phyloP scores from a whole-genome alignment of 2,329 filamentous ascomycete genomes.

The Macrophomina pseudophaseolina region DNA sequence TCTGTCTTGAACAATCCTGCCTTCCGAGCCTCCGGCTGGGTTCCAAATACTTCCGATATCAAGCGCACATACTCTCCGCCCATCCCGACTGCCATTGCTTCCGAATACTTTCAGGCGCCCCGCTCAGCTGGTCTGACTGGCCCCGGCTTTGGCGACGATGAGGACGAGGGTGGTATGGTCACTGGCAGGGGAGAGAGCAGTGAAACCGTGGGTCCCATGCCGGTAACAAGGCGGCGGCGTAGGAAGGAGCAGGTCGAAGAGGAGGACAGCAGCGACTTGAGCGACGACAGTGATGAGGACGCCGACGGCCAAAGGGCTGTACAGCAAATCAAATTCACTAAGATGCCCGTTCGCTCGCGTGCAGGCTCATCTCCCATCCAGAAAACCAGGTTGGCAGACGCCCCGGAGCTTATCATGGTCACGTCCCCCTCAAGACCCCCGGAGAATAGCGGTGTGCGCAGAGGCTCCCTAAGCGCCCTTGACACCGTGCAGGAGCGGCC shows the following conservation, averaged over 20 bases:
- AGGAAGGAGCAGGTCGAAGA: constrained; percentile 78
- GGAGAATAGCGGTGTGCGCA: constrained; percentile 52
- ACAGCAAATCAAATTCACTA: constrained; percentile 93
- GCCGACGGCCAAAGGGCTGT: constrained; percentile 65
- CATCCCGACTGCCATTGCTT: constrained; percentile 80
- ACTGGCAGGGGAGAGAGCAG: constrained; percentile 67
- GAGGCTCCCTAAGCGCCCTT: constrained; percentile 73
- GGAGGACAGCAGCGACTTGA: constrained; percentile 83
- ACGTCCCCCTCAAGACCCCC: constrained; percentile 60
- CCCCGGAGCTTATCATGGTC: constrained; percentile 61
- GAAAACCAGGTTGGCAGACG: constrained; percentile 57
- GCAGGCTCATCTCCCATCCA: constrained; percentile 88
- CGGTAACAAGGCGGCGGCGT: constrained; percentile 68
- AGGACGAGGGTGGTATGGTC: constrained; percentile 73
- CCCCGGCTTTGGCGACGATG: constrained; percentile 68
- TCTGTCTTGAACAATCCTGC: constrained; percentile 78
- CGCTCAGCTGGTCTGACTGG: constrained; percentile 61
- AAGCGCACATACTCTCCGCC: constrained; percentile 86
- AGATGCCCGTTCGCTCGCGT: constrained; percentile 87
- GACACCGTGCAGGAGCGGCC: constrained; percentile 73
- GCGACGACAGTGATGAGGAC: constrained; percentile 83
- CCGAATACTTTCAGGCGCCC: constrained; percentile 81
- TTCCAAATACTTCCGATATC: constrained; percentile 72
- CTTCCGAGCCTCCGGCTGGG: constrained; percentile 84
- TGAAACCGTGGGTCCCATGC: constrained; percentile 70